A percentile compares a stretch with the other conserved stretches of the same genome.
These are phyloP conservation scores for Adansonia digitata DNA, from an alignment of 345 rosid species.

Conservation along the genomic window DNA sequence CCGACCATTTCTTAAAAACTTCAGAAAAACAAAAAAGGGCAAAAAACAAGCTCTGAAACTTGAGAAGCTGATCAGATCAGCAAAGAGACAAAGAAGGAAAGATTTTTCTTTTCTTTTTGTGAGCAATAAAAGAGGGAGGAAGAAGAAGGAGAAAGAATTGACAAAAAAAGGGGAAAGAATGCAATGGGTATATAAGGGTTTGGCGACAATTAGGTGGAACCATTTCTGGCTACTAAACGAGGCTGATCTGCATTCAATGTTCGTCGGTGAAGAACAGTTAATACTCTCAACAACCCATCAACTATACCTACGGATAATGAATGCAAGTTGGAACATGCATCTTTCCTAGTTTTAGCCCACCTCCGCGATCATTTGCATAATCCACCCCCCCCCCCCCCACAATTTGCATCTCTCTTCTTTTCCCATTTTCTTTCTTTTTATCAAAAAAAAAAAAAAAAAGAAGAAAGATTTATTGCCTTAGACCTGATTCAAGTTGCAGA, in stretches of 20 bases:
- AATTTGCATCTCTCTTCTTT: neutral
- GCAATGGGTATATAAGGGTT: slow-evolving; percentile 2
- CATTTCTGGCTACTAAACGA: neutral
- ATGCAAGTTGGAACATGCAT: neutral
- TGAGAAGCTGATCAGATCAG: neutral
- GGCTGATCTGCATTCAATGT: neutral
- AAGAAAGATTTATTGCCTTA: neutral
- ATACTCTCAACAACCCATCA: slow-evolving; percentile 19
- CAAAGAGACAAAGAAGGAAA: neutral
- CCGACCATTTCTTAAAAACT: slow-evolving; percentile 30
- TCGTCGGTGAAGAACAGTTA: slow-evolving; percentile 17
- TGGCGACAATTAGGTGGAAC: slow-evolving; percentile 13
- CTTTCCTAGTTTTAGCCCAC: neutral
- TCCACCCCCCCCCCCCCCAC: too few species aligned
- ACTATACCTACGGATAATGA: neutral
- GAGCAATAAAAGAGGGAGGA: neutral
- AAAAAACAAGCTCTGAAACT: neutral
- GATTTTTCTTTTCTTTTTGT: neutral
- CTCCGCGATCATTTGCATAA: too few species aligned
- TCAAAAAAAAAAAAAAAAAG: neutral
- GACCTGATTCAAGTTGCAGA: too few species aligned
- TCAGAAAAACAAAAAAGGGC: neutral
- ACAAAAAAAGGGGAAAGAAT: neutral
- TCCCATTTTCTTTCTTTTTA: neutral
- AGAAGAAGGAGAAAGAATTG: neutral